Percentiles rank a stretch among this genome's conserved stretches.
These are phyloP conservation scores for Prunus padus DNA, from an alignment of 306 rosid genomes.

Conservation along the genomic window DNA sequence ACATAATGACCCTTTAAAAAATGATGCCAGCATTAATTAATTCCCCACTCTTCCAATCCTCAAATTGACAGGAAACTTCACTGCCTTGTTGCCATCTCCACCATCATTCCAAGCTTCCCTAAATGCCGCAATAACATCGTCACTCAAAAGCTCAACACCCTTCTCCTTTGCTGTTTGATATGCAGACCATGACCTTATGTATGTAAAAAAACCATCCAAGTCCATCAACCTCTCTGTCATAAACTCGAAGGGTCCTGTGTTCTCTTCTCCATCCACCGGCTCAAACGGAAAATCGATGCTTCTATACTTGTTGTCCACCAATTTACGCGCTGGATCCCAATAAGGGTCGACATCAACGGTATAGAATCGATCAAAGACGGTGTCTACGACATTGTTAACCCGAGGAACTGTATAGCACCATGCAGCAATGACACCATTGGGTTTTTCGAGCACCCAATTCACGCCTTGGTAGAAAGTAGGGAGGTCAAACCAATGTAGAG, in stretches of 20 bases:
- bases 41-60: conserved; percentile 67
- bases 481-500: conserved; percentile 74
- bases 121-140: conserved; percentile 43
- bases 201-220: conserved; percentile 48
- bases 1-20: too few species aligned
- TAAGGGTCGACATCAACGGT: conserved; percentile 25
- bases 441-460: conserved; percentile 60
- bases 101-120: conserved; percentile 60
- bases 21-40: neutral
- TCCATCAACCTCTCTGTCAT: conserved; percentile 46
- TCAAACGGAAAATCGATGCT: conserved; percentile 73
- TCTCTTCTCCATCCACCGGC: conserved; percentile 49
- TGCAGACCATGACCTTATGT: conserved; percentile 66
- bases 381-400: conserved; percentile 36
- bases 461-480: conserved; percentile 59
- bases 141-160: conserved; percentile 64
- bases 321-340: conserved; percentile 50
- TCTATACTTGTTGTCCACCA: conserved; percentile 51
- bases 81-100: conserved; percentile 41
- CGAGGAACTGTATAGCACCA: conserved; percentile 69
- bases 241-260: conserved; percentile 70
- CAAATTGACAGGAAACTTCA: conserved; percentile 50
- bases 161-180: conserved; percentile 69
- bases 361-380: conserved; percentile 35
- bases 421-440: conserved; percentile 68